These are phyloP conservation scores for Colletotrichum brevisporum DNA, from an alignment of 2,329 filamentous ascomycete genomes.

Conservation along the genomic window DNA sequence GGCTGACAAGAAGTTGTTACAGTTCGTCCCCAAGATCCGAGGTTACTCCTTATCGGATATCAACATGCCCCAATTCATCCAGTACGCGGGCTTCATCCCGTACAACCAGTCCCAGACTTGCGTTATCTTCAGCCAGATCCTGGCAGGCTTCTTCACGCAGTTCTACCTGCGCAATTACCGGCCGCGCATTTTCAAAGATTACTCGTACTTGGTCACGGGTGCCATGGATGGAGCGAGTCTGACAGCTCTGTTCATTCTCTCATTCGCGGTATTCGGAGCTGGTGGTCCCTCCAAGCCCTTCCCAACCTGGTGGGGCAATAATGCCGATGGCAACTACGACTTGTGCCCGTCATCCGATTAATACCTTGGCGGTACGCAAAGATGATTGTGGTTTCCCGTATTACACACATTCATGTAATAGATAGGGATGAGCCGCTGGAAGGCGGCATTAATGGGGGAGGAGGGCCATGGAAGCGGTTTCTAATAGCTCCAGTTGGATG, in stretches of 20 bases:
- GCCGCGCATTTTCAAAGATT: constrained; percentile 67
- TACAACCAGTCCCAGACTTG: constrained; percentile 70
- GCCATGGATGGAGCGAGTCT: constrained; percentile 67
- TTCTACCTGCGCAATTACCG: constrained; percentile 67
- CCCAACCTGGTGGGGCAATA: constrained; percentile 70
- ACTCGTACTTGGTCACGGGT: constrained; percentile 66
- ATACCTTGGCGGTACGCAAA: not conserved
- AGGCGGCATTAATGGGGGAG: too few relatives aligned
- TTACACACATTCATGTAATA: too few relatives aligned
- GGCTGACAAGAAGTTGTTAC: not conserved
- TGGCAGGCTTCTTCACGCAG: constrained; percentile 63
- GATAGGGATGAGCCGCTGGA: too few relatives aligned
- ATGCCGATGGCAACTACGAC: constrained; percentile 62
- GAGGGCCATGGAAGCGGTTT: too few relatives aligned
- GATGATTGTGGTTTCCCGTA: not conserved
- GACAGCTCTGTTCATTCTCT: constrained; percentile 65
- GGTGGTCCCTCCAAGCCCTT: constrained; percentile 60
- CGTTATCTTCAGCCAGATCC: constrained; percentile 62
- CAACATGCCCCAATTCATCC: constrained; percentile 68
- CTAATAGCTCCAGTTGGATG: too few relatives aligned
- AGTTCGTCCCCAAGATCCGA: constrained; percentile 64
- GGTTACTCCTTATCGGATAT: constrained; percentile 58
- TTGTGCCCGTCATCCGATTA: constrained; percentile 54
- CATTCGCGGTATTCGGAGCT: constrained; percentile 69
- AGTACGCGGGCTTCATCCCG: constrained; percentile 67